Base-by-base conservation (phyloP, 2,329 filamentous ascomycete species). In the Neofusicoccum ribis region DNA sequence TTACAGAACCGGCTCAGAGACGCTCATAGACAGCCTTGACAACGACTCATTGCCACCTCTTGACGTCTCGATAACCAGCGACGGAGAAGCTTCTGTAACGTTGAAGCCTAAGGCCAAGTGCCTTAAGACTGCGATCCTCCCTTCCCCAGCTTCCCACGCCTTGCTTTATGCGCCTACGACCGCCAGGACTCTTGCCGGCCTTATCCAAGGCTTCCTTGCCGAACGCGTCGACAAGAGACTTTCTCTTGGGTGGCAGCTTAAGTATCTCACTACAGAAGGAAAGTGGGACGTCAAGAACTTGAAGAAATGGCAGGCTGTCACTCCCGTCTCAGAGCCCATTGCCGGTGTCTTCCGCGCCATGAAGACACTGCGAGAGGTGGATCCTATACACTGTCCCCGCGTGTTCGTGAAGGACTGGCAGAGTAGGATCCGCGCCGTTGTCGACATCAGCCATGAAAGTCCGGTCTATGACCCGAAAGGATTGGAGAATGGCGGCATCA, bases 251-350 rank as follows among this genome's bases (percentile, higher is more conserved):
- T 98, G 94, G 93, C 94, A 98, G 77, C 83, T 98, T 15, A 91
- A 94, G 71, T 90, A 95, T 72, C 86, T 98, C 27, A 92, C 91
- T 2, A 92, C 90, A 1, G 91, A 93, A 70, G 93, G 93, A 3
- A 98, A 98, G 79, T 98, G 94, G 94, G 94, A 97, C 73, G 92
- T 98, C 70, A 98, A 98, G 80, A 98, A 98, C 72, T 83, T 97
- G 11, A 88, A 86, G 66, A 98, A 98, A 74, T 98, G 94, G 94
- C 86, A 91, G 76, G 88, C 87, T 17, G 90, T 96, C 0, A 78
- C 82, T 1, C 91, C 93, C 0, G 91, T 96, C 1, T 96, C 91
- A 0, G 84, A 85, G 1, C 88, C 89, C 3, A 95, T 98, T 66
- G 91, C 86, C 0, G 87, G 87, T 14, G 82, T 93, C 4, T 97